Conservation (phyloP, 495 filamentous ascomycete genomes). For the Talaromyces nanjingensis region DNA sequence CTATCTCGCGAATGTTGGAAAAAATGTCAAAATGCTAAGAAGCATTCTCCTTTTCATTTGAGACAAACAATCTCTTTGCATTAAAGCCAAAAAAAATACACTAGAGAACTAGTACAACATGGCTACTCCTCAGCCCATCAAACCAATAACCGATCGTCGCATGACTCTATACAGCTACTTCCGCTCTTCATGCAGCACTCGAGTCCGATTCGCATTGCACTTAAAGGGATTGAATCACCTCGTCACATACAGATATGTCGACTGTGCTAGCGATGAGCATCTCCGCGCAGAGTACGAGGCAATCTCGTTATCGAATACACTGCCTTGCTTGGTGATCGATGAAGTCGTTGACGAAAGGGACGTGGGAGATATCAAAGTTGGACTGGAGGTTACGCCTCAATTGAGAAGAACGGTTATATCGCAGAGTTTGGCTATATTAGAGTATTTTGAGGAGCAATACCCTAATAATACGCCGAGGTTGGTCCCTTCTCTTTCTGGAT, state of each 20-base stretch:
- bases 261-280: neutral
- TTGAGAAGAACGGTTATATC: neutral
- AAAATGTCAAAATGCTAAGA: neutral
- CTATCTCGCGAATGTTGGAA: neutral
- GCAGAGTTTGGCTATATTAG: neutral
- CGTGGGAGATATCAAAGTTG: neutral
- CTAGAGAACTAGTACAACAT: neutral
- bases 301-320: constrained; percentile 1
- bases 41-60: neutral
- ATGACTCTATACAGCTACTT: constrained; percentile 43
- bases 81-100: neutral
- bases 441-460: neutral
- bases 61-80: neutral
- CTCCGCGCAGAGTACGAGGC: neutral
- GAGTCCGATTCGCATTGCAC: constrained; percentile 44
- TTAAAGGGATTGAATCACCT: constrained; percentile 23
- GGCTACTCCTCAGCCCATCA: neutral
- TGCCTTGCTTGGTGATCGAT: neutral
- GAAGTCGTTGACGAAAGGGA: neutral
- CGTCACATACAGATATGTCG: neutral
- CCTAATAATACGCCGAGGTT: neutral
- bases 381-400: neutral
- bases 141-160: neutral
- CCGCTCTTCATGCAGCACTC: constrained; percentile 46
- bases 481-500: neutral